Percentiles rank a stretch among this genome's conserved stretches.
These are phyloP conservation scores for Spathaspora arborariae DNA, from an alignment of 805 yeast genomes.

Conservation along the genomic window DNA sequence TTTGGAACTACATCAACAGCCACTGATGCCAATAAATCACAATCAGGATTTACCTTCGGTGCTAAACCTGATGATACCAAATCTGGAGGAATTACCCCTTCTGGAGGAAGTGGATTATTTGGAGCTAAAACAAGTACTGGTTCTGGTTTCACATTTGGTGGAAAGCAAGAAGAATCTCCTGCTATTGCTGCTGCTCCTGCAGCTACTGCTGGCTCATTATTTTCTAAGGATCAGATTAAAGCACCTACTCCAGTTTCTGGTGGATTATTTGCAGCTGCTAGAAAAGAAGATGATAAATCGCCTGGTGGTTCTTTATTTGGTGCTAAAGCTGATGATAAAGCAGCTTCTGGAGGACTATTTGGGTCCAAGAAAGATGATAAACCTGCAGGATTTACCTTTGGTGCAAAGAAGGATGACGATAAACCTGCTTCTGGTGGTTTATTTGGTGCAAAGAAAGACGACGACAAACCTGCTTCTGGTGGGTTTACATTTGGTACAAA, in stretches of 20 bases:
- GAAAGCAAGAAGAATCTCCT: conserved; percentile 11
- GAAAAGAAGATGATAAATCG: conserved; percentile 12
- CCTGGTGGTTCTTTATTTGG: conserved; percentile 11
- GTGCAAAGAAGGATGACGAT: conserved; percentile 19
- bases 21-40: background rate
- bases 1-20: conserved; percentile 15
- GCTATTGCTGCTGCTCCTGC: conserved; percentile 9
- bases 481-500: conserved; percentile 15
- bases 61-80: conserved; percentile 10
- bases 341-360: conserved; percentile 8
- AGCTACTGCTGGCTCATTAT: conserved; percentile 11
- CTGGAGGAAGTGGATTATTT: conserved; percentile 19
- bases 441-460: conserved; percentile 13
- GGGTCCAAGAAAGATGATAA: conserved; percentile 14
- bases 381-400: conserved; percentile 18
- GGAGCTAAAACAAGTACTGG: conserved; percentile 14
- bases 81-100: conserved; percentile 9
- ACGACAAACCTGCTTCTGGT: conserved; percentile 11
- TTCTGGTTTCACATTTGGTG: conserved; percentile 18
- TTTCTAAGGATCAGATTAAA: conserved; percentile 12
- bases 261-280: conserved; percentile 10
- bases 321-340: conserved; percentile 9
- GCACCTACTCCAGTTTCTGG: conserved; percentile 4
- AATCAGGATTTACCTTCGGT: background rate
- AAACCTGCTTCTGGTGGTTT: conserved; percentile 12